Conservation (phyloP, 306 rosid genomes). For the Myrica gale region DNA sequence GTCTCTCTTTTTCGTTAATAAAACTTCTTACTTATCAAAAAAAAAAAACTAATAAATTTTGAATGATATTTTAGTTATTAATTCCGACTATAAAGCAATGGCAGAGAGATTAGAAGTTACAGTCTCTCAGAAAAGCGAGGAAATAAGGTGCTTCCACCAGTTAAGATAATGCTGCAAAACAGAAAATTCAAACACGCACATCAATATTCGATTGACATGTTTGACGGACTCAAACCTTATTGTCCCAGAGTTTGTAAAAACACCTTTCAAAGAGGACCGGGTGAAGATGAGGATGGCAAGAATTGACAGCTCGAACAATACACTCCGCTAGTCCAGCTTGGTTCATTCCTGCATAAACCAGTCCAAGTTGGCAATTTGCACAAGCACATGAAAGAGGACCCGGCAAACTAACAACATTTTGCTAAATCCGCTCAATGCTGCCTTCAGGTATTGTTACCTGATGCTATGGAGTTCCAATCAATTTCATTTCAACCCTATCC, state of each 20-base stretch:
- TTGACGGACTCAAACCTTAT: background rate
- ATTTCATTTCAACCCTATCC: background rate
- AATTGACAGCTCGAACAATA: constrained; percentile 76
- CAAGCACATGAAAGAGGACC: constrained; percentile 3
- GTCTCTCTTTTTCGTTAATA: too few species aligned
- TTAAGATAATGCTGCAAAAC: constrained; percentile 75
- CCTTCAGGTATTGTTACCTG: too few species aligned
- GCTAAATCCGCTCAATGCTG: too few species aligned
- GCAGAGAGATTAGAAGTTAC: constrained; percentile 46
- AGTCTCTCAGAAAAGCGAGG: constrained; percentile 80
- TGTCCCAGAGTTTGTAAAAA: constrained; percentile 11
- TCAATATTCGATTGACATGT: constrained; percentile 15
- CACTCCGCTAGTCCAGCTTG: constrained; percentile 95
- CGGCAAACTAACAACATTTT: too few species aligned
- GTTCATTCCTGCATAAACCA: constrained; percentile 71
- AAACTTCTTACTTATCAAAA: too few species aligned
- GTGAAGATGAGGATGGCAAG: constrained; percentile 82
- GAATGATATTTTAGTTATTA: background rate
- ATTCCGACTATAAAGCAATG: background rate
- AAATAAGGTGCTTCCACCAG: constrained; percentile 89
- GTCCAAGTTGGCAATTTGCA: constrained; percentile 25
- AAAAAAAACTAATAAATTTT: constrained; percentile 14
- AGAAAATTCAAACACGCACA: constrained; percentile 14
- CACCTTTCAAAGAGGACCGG: constrained; percentile 88
- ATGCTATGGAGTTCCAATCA: background rate